Evolutionary conservation across 129 eudicot species (phyloP).

Genomic region (Centaurea solstitialis): DNA sequence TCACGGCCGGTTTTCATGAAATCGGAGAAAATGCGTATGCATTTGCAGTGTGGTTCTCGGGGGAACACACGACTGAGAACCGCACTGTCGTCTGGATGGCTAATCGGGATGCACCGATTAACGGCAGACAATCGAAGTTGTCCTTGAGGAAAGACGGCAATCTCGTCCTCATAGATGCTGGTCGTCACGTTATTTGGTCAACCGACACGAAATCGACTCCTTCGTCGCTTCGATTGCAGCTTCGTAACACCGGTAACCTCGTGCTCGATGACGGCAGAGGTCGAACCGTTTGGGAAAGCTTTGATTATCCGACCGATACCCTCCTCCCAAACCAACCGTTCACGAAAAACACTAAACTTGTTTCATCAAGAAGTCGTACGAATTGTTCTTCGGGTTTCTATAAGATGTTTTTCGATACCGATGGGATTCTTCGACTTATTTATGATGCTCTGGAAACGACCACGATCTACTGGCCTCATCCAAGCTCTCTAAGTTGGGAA

Average conservation of each 20-base stretch:
- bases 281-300: constrained; percentile 36
- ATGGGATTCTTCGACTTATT: constrained; percentile 35
- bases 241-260: constrained; percentile 38
- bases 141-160: constrained; percentile 18
- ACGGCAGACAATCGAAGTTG: constrained; percentile 24
- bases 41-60: constrained; percentile 40
- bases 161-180: constrained; percentile 31
- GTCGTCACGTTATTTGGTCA: constrained; percentile 20
- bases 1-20: not conserved
- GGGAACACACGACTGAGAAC: not conserved
- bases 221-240: not conserved
- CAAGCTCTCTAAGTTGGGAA: not conserved
- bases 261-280: constrained; percentile 19
- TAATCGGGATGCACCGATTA: constrained; percentile 43
- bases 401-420: constrained; percentile 32
- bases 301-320: constrained; percentile 47
- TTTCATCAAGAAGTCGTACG: constrained; percentile 23
- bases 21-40: constrained; percentile 38
- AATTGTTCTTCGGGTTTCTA: constrained; percentile 39
- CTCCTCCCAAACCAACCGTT: constrained; percentile 48
- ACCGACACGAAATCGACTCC: constrained; percentile 7
- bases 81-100: constrained; percentile 42
- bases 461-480: constrained; percentile 19
- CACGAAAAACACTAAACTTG: constrained; percentile 18
- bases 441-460: constrained; percentile 33